Evolutionary conservation across 306 rosid genomes (phyloP), one percentile per base, ranked within the genome.

Genomic region (Prunus fruticosa): DNA sequence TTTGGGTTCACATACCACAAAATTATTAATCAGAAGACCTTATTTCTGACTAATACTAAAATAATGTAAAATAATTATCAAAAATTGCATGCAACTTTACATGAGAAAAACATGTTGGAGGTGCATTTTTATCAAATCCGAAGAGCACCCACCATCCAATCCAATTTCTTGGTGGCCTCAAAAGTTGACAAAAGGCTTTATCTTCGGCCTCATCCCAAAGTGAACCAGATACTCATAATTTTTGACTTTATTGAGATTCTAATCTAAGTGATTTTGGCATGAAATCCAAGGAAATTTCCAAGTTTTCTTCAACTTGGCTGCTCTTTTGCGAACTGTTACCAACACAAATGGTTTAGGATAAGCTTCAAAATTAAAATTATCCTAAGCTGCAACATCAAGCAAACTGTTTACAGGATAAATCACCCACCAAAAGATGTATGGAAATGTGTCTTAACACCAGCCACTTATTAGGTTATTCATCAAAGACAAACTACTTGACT

Each of bases 401-500:
- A 62, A 64, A 8, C 14, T 13, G 51, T 14, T 51, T 3, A 13
- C 19, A 75, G 14, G 10, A 43, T 15, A 45, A 64, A 62, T 47
- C 77, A 38, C 28, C 60, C 30, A 30, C 32, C 22, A 77, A 23
- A 68, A 47, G 15, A 58, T 0, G 32, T 8, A 32, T 32, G 45
- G 27, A 50, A 58, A 81, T 64, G 64, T 76, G 64, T 30, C 64
- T 28, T 6, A 47, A 71, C 45, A 71, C 30, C 25, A 56, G 46
- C 76, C 78, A 73, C 76, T 73, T 61, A 19, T 52, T 68, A 32
- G 30, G 38, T 11, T 49, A 65, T 51, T 38, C n/a, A 62, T 73
- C 76, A 16, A 43, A 28, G 0, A 20, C 2, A 54, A 71, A 15
- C 71, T 66, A 67, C 22, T 34, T 34, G 41, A 34, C 52, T 49